A percentile compares a stretch with the other conserved stretches of the same genome.
phyloP scores from a whole-genome alignment of 1,284 basidiomycete species.

The Irpex sp. region DNA sequence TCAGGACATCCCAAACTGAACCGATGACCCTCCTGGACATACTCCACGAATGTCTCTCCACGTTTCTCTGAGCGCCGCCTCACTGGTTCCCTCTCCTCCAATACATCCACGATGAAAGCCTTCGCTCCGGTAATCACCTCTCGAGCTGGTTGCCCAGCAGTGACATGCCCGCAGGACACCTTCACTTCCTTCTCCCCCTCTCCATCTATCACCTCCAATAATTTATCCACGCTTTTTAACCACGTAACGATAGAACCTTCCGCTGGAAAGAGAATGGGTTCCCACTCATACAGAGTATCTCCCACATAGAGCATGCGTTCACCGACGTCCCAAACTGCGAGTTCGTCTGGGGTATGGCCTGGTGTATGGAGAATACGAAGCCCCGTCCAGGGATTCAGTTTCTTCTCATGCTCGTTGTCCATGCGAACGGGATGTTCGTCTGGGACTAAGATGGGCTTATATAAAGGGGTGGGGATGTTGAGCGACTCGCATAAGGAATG shows the following conservation, averaged over 20 bases:
- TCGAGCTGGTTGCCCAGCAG: conserved; percentile 35
- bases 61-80: conserved; percentile 27
- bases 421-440: conserved; percentile 23
- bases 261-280: conserved; percentile 46
- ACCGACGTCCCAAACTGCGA: conserved; percentile 42
- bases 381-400: conserved; percentile 16
- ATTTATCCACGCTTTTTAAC: conserved; percentile 37
- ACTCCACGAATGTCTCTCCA: conserved; percentile 37
- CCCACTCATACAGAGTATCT: conserved; percentile 49
- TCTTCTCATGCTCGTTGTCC: not conserved
- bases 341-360: conserved; percentile 51
- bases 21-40: conserved; percentile 34
- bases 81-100: conserved; percentile 36
- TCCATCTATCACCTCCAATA: conserved; percentile 34
- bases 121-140: conserved; percentile 37
- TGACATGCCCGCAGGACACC: conserved; percentile 46
- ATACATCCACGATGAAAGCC: conserved; percentile 41
- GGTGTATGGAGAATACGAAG: conserved; percentile 46
- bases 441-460: conserved; percentile 37
- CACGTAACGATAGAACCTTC: conserved; percentile 45
- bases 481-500: conserved; percentile 42
- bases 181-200: conserved; percentile 21
- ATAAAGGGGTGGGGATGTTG: conserved; percentile 36
- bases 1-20: conserved; percentile 48
- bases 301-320: conserved; percentile 51